Evolutionary conservation across 495 filamentous ascomycete species (phyloP).

Genomic region (Penicillium paradoxum): DNA sequence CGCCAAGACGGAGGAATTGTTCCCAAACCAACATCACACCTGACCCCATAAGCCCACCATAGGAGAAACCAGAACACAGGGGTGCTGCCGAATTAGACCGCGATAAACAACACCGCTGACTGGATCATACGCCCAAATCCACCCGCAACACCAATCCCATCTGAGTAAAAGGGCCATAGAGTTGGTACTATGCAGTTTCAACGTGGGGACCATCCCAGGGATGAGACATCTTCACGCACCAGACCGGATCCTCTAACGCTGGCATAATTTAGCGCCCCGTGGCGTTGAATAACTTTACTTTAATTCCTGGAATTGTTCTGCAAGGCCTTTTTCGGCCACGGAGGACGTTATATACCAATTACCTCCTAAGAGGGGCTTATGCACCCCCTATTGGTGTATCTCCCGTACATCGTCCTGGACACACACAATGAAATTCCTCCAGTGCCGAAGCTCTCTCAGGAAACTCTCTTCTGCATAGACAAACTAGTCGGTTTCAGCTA

Average conservation of each 20-base stretch:
- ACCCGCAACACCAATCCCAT: slow-evolving; percentile 7
- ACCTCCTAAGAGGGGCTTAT: background rate
- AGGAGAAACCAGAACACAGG: too few relatives aligned
- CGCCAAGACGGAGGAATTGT: slow-evolving; percentile 7
- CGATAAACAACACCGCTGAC: too few relatives aligned
- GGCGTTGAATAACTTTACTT: background rate
- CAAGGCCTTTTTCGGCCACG: background rate
- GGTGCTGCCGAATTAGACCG: too few relatives aligned
- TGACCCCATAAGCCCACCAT: background rate
- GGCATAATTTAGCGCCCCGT: background rate
- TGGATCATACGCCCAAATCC: background rate
- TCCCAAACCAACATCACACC: background rate
- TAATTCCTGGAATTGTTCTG: slow-evolving; percentile 2
- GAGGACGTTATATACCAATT: background rate
- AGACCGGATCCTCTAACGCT: slow-evolving; percentile 9
- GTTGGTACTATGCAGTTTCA: slow-evolving; percentile 2
- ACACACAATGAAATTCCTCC: background rate
- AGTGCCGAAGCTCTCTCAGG: background rate
- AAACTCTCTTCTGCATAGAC: background rate
- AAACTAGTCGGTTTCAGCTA: too few relatives aligned
- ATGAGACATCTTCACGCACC: slow-evolving; percentile 24
- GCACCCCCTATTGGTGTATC: background rate
- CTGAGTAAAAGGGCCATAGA: slow-evolving; percentile 5
- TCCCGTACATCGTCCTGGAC: background rate
- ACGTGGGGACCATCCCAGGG: slow-evolving; percentile 12